Base-by-base conservation (phyloP, 495 filamentous ascomycete genomes). In the Podospora pseudoanserina region DNA sequence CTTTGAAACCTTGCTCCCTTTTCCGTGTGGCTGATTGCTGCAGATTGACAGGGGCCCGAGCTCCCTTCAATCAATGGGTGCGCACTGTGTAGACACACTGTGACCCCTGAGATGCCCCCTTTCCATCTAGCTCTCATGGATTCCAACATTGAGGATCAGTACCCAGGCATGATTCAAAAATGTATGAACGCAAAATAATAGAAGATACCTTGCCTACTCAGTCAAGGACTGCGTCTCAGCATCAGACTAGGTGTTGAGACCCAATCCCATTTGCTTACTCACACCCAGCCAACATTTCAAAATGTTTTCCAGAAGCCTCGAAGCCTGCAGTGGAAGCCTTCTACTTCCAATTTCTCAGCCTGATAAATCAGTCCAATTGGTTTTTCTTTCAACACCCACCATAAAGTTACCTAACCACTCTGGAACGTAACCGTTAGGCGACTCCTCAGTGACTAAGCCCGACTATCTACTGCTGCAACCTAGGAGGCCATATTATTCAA, bases 1-100 rank as follows among this genome's bases (percentile, higher is more conserved):
- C 39, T 54, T 59, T 66, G 69, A 59, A 66, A 68, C 64, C 64
- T 71, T 58, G 56, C 56, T 20, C 56, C 56, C 19, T 58, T 20
- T 20, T 58, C 56, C 18, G 4, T 58, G 56, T 58, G n/a, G 56
- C 23, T 20, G 19, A 27, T 59, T 58, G 65, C 62, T 65, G 67
- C 23, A 55, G 55, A 19, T 34, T 49, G 39, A 49, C 39, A 49
- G 39, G 39, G 67, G 67, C 67, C 32, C 63, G 63, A 68, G 67
- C 67, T 44, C n/a, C 63, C 13, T 13, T 11, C 39, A 49, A 13
- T 6, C 15, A 49, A 11, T 49, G 7, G 13, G 39, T 16, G 15
- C 39, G 13, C 39, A 49, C 39, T 49, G 39, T 49, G 39, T 49
- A 49, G 1, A 49, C 9, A 49, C 39, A 49, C 39, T 49, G 39